Conservation (phyloP, 2,329 filamentous ascomycete genomes). For the Aureobasidium sp. region DNA sequence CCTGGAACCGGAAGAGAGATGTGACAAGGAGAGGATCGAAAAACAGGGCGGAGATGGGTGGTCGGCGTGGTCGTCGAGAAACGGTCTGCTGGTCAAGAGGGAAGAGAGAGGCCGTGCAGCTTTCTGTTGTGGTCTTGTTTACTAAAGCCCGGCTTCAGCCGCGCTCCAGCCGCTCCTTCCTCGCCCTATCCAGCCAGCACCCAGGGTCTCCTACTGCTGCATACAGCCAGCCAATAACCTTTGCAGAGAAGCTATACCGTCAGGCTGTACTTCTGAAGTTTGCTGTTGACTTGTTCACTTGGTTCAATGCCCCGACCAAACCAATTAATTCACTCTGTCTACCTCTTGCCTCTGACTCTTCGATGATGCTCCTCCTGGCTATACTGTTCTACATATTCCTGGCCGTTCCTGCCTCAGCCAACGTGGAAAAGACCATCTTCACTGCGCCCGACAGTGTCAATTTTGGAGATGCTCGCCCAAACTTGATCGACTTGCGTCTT, state of each 20-base stretch:
- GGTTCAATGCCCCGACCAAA: neutral
- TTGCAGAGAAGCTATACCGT: neutral
- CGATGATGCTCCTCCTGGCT: slow-evolving; percentile 8
- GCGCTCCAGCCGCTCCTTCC: neutral
- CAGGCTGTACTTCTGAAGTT: neutral
- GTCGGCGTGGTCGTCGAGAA: slow-evolving; percentile 13
- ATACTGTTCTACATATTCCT: slow-evolving; percentile 7
- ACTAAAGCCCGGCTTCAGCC: too few relatives aligned
- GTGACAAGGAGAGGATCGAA: slow-evolving; percentile 10
- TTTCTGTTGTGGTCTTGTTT: neutral
- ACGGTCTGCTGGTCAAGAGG: slow-evolving; percentile 8
- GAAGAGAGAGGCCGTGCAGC: slow-evolving; percentile 3
- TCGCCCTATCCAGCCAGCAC: neutral
- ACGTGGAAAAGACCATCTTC: slow-evolving; percentile 90
- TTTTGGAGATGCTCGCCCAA: slow-evolving; percentile 48
- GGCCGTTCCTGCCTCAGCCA: slow-evolving; percentile 44
- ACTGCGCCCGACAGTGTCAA: slow-evolving; percentile 54
- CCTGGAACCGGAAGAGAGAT: slow-evolving; percentile 3
- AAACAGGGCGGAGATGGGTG: neutral
- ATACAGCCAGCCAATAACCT: neutral
- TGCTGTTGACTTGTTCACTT: neutral
- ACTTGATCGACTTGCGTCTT: slow-evolving; percentile 54
- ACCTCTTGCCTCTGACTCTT: neutral
- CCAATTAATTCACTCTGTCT: neutral
- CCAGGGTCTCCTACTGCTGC: neutral